phyloP scores from a whole-genome alignment of 306 rosid species.

The Lotus japonicus region DNA sequence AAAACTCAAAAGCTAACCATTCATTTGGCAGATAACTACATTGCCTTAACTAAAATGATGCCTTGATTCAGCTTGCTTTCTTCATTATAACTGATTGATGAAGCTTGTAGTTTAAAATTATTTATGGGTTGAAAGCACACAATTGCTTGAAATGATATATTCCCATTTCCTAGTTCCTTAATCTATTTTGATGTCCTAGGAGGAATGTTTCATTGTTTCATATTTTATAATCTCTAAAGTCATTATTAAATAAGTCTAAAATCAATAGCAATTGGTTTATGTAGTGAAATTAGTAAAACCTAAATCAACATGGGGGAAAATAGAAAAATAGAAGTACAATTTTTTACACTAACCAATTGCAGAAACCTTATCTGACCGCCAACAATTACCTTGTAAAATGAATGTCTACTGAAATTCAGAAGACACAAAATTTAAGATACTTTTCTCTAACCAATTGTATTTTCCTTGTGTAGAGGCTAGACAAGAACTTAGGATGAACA shows the following conservation, averaged over 20 bases:
- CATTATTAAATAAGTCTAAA: background rate
- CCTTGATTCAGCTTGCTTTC: background rate
- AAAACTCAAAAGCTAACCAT: background rate
- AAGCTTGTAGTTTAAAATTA: constrained; percentile 12
- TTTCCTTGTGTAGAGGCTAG: background rate
- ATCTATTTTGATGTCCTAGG: background rate
- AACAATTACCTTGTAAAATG: background rate
- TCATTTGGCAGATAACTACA: background rate
- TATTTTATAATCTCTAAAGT: background rate
- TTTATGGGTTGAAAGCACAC: background rate
- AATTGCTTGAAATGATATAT: background rate
- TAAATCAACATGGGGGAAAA: background rate
- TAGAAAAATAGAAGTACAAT: background rate
- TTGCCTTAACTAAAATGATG: background rate
- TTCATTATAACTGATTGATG: too few species aligned
- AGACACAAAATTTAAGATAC: background rate
- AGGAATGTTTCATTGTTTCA: background rate
- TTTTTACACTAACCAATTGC: background rate
- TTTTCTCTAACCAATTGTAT: background rate
- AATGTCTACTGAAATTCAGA: background rate
- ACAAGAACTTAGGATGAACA: background rate
- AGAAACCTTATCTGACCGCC: background rate
- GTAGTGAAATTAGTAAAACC: background rate
- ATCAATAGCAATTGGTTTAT: background rate
- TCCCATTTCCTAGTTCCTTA: background rate